Percentiles rank a stretch among this genome's conserved stretches.
Evolutionary conservation across 305 asterid genomes (phyloP).

Genomic region (Withania somnifera): DNA sequence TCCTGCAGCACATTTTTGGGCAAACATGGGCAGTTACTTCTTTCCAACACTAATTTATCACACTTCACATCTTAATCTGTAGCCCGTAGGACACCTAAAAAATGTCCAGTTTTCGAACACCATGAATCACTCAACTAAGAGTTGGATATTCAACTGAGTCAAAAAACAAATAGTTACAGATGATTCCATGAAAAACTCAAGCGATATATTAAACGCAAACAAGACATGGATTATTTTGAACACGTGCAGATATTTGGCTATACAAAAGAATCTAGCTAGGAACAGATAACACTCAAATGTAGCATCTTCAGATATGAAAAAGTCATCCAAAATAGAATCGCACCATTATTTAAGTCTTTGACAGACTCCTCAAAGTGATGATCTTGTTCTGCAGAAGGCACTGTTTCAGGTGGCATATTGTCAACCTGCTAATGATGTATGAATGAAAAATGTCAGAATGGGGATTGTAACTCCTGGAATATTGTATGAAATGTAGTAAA

Average conservation of each 20-base stretch:
- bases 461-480: neutral
- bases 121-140: neutral
- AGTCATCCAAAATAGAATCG: conserved; percentile 13
- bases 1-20: neutral
- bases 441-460: neutral
- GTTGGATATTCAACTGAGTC: neutral
- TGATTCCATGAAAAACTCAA: neutral
- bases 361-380: conserved; percentile 16
- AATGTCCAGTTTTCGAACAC: neutral
- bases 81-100: neutral
- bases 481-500: neutral
- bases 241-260: neutral
- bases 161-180: neutral
- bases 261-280: neutral
- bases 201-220: neutral
- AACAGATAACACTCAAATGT: neutral
- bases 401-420: neutral
- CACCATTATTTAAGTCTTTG: conserved; percentile 15
- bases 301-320: neutral
- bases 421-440: conserved; percentile 12
- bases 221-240: neutral
- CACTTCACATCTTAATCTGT: neutral
- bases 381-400: conserved; percentile 16
- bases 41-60: no score
- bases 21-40: neutral